Evolutionary conservation across 177 flowering plant species (phyloP), one percentile per base, ranked within the genome.

Genomic region (Vitis hybrid): DNA sequence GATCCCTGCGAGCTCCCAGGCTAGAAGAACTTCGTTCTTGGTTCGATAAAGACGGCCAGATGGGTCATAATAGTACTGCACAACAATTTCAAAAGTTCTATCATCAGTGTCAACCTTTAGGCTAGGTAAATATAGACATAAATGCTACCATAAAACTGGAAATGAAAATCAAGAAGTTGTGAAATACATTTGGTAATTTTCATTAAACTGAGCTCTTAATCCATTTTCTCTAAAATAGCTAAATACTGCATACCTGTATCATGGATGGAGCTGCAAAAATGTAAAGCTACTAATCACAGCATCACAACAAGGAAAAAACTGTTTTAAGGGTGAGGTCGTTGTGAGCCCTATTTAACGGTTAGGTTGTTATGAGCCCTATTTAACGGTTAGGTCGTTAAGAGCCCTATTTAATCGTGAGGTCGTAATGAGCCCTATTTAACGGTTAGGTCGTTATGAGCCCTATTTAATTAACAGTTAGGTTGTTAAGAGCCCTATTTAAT

Each of bases 31-130:
- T 51, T 51, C 14, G 11, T 10, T 18, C 26, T 16, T 56, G 5
- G 59, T 0, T 56, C 59, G 16, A 10, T 56, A 56, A 5, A n/a
- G 21, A 10, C 1, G 4, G 1, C 21, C 59, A n/a, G 16, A 18
- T n/a, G 59, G 59, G 59, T 56, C 59, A 16, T 56, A 56, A 13
- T 56, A 56, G 7, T 56, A 56, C 59, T 56, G 59, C 59, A 56
- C 59, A 18, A 56, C 21, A 56, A 56, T 9, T 12, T 52, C 15
- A 52, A 52, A 9, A 52, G 15, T 12, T 52, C 11, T 52, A 52
- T 52, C 12, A 9, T 15, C 56, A 52, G 15, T 52, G 10, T 12
- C 15, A 12, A 9, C 15, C 15, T 15, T 51, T 51, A 15, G 5
- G 5, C 12, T 3, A 26, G 29, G 29, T 26, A 26, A 26, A 26